Evolutionary conservation across 2,329 filamentous ascomycete species (phyloP).

Genomic region (Xylariaceae sp.): DNA sequence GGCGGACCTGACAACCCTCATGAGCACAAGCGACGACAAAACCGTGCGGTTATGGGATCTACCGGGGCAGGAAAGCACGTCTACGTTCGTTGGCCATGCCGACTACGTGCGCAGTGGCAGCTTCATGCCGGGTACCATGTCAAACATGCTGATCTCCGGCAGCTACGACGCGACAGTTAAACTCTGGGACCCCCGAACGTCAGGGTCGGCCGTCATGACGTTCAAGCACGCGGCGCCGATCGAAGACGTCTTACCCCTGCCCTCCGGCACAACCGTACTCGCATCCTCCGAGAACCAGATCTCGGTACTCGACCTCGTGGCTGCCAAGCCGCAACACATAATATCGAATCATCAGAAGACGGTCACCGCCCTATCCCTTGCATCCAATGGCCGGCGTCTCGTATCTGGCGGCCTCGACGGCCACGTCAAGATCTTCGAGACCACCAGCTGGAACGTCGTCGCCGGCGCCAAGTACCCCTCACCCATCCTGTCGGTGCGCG

Average conservation of each 20-base stretch:
- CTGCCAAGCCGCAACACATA: constrained; percentile 82
- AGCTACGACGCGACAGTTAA: constrained; percentile 94
- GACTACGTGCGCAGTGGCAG: constrained; percentile 90
- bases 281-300: constrained; percentile 85
- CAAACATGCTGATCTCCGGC: constrained; percentile 82
- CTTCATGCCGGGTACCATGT: constrained; percentile 76
- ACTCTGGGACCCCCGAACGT: constrained; percentile 86
- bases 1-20: constrained; percentile 78
- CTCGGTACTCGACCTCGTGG: constrained; percentile 89
- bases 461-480: constrained; percentile 90
- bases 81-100: constrained; percentile 80
- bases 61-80: constrained; percentile 73
- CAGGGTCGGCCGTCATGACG: constrained; percentile 73
- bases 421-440: constrained; percentile 97
- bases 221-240: constrained; percentile 93
- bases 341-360: constrained; percentile 98
- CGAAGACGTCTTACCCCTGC: constrained; percentile 84
- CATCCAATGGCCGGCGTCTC: constrained; percentile 77
- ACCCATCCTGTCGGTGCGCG: constrained; percentile 81
- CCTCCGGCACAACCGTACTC: constrained; percentile 82
- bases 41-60: constrained; percentile 95
- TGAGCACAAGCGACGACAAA: constrained; percentile 90
- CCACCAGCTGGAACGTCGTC: constrained; percentile 93
- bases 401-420: constrained; percentile 90
- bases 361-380: constrained; percentile 82